Percentiles rank a stretch among this genome's conserved stretches.
These are phyloP conservation scores for Dysphania ambrosioides DNA, from an alignment of 148 eudicot species.

Conservation along the genomic window DNA sequence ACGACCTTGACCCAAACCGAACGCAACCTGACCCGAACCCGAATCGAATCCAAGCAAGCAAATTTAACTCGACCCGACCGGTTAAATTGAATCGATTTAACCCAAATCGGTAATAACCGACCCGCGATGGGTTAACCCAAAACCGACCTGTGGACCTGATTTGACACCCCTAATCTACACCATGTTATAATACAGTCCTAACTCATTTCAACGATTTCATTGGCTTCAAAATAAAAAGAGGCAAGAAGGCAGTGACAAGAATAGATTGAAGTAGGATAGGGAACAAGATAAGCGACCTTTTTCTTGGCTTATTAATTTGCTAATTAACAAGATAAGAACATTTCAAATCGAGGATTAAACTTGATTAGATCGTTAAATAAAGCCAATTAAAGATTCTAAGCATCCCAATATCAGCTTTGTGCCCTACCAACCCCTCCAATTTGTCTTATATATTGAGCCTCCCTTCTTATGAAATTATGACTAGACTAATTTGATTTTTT, in stretches of 20 bases:
- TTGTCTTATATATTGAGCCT: conserved; percentile 5
- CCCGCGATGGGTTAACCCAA: too few relatives aligned
- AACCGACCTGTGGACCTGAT: too few relatives aligned
- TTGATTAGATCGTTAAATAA: conserved; percentile 21
- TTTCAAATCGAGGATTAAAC: not conserved
- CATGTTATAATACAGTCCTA: too few relatives aligned
- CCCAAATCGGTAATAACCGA: too few relatives aligned
- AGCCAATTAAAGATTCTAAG: conserved; percentile 19
- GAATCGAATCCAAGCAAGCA: too few relatives aligned
- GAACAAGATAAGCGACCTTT: conserved; percentile 39
- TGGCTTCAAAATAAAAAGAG: not conserved
- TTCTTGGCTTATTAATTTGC: conserved; percentile 5
- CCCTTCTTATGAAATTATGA: conserved; percentile 15
- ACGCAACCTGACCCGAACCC: too few relatives aligned
- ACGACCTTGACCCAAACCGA: too few relatives aligned
- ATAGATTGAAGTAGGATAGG: conserved; percentile 29
- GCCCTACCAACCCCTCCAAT: conserved; percentile 26
- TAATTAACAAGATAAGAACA: conserved; percentile 18
- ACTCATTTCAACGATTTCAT: too few relatives aligned
- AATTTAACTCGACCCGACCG: too few relatives aligned
- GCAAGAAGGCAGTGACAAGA: conserved; percentile 33
- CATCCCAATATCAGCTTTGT: conserved; percentile 26
- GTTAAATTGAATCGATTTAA: too few relatives aligned
- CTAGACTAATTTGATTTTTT: conserved; percentile 7
- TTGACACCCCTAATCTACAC: too few relatives aligned